phyloP scores from a whole-genome alignment of 202 grass and related monocot species.

The Brachypodium distachyon region DNA sequence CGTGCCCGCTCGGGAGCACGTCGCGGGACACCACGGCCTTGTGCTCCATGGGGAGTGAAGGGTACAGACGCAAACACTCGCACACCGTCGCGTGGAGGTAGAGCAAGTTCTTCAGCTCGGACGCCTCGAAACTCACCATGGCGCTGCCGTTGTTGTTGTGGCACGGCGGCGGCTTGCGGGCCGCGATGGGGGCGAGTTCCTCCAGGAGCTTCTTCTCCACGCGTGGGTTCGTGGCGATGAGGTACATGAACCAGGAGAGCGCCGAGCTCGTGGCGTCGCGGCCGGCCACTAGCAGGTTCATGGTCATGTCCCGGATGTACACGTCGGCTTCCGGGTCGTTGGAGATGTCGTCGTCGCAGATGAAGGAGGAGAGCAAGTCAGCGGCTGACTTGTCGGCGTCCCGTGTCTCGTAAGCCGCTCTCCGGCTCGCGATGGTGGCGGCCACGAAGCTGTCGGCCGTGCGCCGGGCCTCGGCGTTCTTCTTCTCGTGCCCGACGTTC shows the following conservation, averaged over 20 bases:
- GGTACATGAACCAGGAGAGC: slow-evolving; percentile 62
- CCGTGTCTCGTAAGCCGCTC: neutral
- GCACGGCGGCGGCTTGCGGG: neutral
- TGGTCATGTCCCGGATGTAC: slow-evolving; percentile 44
- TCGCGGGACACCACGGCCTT: slow-evolving; percentile 17
- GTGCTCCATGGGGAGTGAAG: slow-evolving; percentile 36
- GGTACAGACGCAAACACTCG: slow-evolving; percentile 40
- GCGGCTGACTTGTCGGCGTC: neutral
- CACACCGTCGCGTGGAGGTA: slow-evolving; percentile 43
- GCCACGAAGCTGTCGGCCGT: slow-evolving; percentile 35
- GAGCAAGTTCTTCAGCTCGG: slow-evolving; percentile 23
- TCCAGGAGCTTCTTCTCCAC: slow-evolving; percentile 40
- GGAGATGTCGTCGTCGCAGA: slow-evolving; percentile 2
- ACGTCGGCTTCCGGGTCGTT: neutral
- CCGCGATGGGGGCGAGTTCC: slow-evolving; percentile 24
- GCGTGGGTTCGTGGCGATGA: slow-evolving; percentile 30
- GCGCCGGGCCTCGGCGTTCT: slow-evolving; percentile 24
- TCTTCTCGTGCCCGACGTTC: slow-evolving; percentile 24
- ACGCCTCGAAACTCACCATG: slow-evolving; percentile 31
- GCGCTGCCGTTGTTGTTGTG: neutral
- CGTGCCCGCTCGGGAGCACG: slow-evolving; percentile 40
- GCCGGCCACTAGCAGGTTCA: slow-evolving; percentile 53
- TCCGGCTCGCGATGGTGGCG: slow-evolving; percentile 13
- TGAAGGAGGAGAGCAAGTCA: slow-evolving; percentile 46
- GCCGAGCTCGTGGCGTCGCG: slow-evolving; percentile 52